Evolutionary conservation across 2,329 filamentous ascomycete species (phyloP).

Genomic region (Pyricularia sp.): DNA sequence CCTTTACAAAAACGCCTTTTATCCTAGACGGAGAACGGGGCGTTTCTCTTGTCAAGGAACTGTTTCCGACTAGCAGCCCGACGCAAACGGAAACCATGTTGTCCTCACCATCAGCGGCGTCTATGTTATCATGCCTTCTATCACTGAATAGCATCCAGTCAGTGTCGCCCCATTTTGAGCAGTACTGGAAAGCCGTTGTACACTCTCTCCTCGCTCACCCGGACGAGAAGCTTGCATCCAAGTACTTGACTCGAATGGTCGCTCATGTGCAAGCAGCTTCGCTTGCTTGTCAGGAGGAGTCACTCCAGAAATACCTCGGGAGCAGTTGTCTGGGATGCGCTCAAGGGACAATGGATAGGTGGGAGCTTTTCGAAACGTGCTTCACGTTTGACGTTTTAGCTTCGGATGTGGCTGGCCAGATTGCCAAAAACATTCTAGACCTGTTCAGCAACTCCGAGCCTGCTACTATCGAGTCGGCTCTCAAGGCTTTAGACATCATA

Average conservation of each 20-base stretch:
- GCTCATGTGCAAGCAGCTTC: conserved; percentile 26
- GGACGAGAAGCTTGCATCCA: conserved; percentile 16
- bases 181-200: conserved; percentile 32
- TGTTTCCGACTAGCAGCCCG: conserved; percentile 36
- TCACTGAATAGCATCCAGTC: conserved; percentile 32
- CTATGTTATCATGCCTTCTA: conserved; percentile 54
- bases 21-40: conserved; percentile 23
- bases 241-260: conserved; percentile 31
- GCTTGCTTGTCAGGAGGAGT: conserved; percentile 23
- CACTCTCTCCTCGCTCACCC: conserved; percentile 23
- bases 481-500: conserved; percentile 35
- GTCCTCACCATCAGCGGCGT: conserved; percentile 52
- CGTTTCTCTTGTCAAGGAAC: conserved; percentile 23
- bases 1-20: conserved; percentile 25
- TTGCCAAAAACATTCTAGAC: conserved; percentile 17
- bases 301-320: conserved; percentile 35
- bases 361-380: conserved; percentile 35
- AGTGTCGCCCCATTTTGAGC: conserved; percentile 22
- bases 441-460: conserved; percentile 9
- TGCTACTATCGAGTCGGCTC: conserved; percentile 14
- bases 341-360: conserved; percentile 18
- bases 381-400: conserved; percentile 29
- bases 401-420: conserved; percentile 16
- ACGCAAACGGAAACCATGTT: conserved; percentile 46
- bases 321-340: conserved; percentile 26